Base-by-base conservation (phyloP, 2,329 filamentous ascomycete species). In the Venturia carpophila region DNA sequence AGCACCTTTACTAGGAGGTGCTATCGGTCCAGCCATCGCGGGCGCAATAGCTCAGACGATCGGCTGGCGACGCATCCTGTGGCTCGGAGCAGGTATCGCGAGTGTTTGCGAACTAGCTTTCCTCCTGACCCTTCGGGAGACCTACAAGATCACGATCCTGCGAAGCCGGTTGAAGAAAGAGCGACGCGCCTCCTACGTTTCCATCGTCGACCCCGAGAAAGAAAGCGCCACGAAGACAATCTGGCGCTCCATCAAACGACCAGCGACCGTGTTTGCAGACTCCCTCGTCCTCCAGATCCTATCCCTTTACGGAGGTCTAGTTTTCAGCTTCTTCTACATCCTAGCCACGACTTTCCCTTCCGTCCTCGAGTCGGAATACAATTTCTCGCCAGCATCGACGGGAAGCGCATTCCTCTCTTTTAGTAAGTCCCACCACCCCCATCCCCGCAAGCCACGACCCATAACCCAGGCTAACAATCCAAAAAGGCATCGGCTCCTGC, bases 91-190 rank as follows among this genome's bases (percentile, higher is more conserved):
- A 1, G 75, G 69, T 0, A 69, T 86, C 37, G 80, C 83, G 0
- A 71, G 75, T 6, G 67, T 76, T 1, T 83, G 80, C 67, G 83
- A 84, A 71, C 41, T 83, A 0, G 61, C 79, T 4, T 83, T 86
- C 67, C 71, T 86, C 9, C 74, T 74, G 0, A 79, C 75, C 69
- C 84, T 83, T 69, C 74, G 79, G 6, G 86, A 88, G 74, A 88
- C 86, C 15, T 88, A 87, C 73, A 82, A 81, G 69, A 78, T 84
- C 49, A 74, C 79, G 1, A 84, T 87, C 58, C 72, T 87, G 52
- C 72, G 78, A 55, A 6, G 69, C 70, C 66, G 66, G 62, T 39
- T 71, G 65, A 66, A 66, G 67, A 63, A 72, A 66, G 63, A 71
- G 61, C 65, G 67, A 70, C 34, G 70, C 68, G 55, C 66, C 69